A percentile compares a stretch with the other conserved stretches of the same genome.
Conservation (phyloP, 2,329 filamentous ascomycete species). For the Stachybotrys elegans region DNA sequence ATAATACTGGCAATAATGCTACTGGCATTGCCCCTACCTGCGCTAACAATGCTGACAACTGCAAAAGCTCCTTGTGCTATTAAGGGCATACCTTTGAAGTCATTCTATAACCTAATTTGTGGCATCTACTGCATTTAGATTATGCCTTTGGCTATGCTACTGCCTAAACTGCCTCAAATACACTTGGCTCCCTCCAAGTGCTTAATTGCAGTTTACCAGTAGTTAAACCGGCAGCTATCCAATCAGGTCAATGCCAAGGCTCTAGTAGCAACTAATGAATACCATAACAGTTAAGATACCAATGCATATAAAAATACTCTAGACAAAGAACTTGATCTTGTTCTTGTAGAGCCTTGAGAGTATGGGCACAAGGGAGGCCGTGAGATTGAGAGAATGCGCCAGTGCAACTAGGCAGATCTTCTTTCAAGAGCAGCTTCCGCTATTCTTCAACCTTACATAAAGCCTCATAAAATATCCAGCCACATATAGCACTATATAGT, state of each 20-base stretch:
- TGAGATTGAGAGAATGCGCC: background rate
- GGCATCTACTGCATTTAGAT: background rate
- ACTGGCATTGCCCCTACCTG: background rate
- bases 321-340: background rate
- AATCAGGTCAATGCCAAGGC: background rate
- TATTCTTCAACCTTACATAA: background rate
- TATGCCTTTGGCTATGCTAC: background rate
- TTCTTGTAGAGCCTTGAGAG: slow-evolving; percentile 3
- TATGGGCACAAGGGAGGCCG: background rate
- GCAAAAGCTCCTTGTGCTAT: too few species aligned
- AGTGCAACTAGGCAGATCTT: too few species aligned
- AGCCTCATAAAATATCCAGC: background rate
- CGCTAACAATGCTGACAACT: too few species aligned
- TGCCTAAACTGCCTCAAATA: background rate
- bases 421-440: background rate
- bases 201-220: background rate
- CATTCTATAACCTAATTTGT: slow-evolving; percentile 2
- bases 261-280: background rate
- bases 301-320: slow-evolving; percentile 3
- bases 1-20: background rate
- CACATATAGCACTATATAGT: background rate
- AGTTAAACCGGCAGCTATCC: background rate
- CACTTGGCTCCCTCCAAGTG: background rate
- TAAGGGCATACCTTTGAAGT: too few species aligned
- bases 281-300: background rate